Evolutionary conservation across 495 filamentous ascomycete species (phyloP), one percentile per base, ranked within the genome.

Genomic region (Trichocladium antarcticum): DNA sequence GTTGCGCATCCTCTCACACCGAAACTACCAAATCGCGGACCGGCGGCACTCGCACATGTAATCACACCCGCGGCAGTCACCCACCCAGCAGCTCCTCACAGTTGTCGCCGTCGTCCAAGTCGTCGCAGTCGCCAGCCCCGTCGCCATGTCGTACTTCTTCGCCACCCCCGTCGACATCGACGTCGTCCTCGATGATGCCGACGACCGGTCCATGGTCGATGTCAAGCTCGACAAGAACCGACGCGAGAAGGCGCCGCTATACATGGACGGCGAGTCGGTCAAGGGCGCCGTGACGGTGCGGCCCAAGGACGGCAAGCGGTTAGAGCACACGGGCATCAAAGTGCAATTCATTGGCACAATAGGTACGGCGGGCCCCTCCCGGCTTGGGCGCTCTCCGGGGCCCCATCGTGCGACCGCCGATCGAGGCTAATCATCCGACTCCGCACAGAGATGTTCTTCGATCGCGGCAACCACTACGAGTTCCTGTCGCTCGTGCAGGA

Each of bases 321-420:
- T 99, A 61, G 92, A 99, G 64, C 92, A 99, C 65, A 97, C 90
- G 8, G 92, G 92, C 51, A 97, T 99, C 74, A 99, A 99, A 72
- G 89, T 99, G 58, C 93, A 99, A 66, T 99, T 99, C 72, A 95
- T 99, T 56, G 92, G 92, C 57, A 93, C 90, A 45, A 99, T 99
- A 74, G 90, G 89, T 92, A 60, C 39, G 73, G 51, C 24, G 17
- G 42, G 29, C 22, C 20, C 10, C 5, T 20, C 14, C 31, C 20
- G 9, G 5, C 35, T 1, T 14, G 29, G n/a, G n/a, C n/a, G n/a
- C n/a, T n/a, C n/a, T n/a, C n/a, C n/a, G n/a, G n/a, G n/a, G n/a
- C n/a, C n/a, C n/a, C n/a, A n/a, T n/a, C n/a, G n/a, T n/a, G n/a
- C n/a, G n/a, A n/a, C n/a, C n/a, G n/a, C n/a, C n/a, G n/a, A n/a